Evolutionary conservation across 805 yeast genomes (phyloP), one percentile per base, ranked within the genome.

Genomic region (Cyberlindnera xylosilytica): DNA sequence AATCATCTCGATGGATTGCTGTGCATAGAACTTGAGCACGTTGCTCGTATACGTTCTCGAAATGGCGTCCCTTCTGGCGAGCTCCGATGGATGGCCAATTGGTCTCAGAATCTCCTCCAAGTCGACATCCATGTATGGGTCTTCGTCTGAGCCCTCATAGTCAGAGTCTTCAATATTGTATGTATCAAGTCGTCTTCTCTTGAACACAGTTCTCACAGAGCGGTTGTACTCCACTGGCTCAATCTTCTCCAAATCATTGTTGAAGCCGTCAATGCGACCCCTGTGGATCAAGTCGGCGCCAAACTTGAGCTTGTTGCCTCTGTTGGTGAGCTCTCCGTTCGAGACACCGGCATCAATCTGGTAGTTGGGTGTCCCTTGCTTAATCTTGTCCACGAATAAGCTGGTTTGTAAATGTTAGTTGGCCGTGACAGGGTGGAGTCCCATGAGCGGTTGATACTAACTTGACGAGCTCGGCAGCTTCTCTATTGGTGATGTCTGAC

Each of bases 1-100:
- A 38, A 93, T 84, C 47, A 83, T 67, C 40, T 84, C 83, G 20
- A 90, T 78, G 15, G 93, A 78, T 47, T 88, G 87, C 15, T 68
- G 65, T 1, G 96, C 86, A 50, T 93, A 63, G 30, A 73, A 68
- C 37, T 74, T 70, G 32, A 87, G 65, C n/a, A 76, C 73, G 19
- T 66, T 63, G 36, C 74, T 70, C 8, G 74, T 77, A 61, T 76
- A 93, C 0, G 93, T 83, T 47, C 72, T 76, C 38, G 79, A 73
- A 15, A 88, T 69, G 1, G 87, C 77, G 12, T 82, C 83, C 55
- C 87, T 90, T 3, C 72, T 70, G 1, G 84, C 76, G 2, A 91
- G 64, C 52, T 93, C 97, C 3, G 86, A 72, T 0, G 97, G 93
- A 44, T 86, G 85, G 8, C 78, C 70, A 12, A 93, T 77, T 0